Conservation (phyloP, 768 basidiomycete genomes). For the Boletales sp. region DNA sequence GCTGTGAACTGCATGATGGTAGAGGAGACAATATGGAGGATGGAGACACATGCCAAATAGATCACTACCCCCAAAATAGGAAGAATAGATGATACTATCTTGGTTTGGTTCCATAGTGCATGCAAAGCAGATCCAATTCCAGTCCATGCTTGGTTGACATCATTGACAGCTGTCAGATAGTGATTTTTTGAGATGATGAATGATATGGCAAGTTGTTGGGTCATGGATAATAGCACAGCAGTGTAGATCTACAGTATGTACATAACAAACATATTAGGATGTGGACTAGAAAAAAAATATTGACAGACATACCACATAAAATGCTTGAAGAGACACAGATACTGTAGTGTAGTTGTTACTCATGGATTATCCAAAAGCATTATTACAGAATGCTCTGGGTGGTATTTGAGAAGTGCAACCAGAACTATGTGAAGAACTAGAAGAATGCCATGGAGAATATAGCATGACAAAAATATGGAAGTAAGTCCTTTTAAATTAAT, state of each 20-base stretch:
- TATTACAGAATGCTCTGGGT: neutral
- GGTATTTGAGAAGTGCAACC: neutral
- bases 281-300: neutral
- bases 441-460: neutral
- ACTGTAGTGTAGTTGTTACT: neutral
- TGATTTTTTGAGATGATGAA: conserved; percentile 1
- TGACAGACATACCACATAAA: neutral
- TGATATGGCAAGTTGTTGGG: conserved; percentile 15
- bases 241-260: conserved; percentile 12
- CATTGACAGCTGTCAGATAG: conserved; percentile 18
- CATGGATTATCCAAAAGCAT: neutral
- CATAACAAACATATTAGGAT: neutral
- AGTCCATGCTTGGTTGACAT: conserved; percentile 17
- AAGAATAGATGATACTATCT: conserved; percentile 8
- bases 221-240: conserved; percentile 16
- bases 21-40: conserved; percentile 19
- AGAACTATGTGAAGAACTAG: neutral
- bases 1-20: conserved; percentile 19
- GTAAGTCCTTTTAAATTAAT: neutral
- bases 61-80: conserved; percentile 8
- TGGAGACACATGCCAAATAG: conserved; percentile 19
- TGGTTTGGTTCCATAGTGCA: conserved; percentile 14
- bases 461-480: neutral
- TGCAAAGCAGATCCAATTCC: conserved; percentile 17
- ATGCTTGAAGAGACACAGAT: neutral